phyloP scores from a whole-genome alignment of 2,329 filamentous ascomycete species.

The Hymenotorrendiella dingleyae region DNA sequence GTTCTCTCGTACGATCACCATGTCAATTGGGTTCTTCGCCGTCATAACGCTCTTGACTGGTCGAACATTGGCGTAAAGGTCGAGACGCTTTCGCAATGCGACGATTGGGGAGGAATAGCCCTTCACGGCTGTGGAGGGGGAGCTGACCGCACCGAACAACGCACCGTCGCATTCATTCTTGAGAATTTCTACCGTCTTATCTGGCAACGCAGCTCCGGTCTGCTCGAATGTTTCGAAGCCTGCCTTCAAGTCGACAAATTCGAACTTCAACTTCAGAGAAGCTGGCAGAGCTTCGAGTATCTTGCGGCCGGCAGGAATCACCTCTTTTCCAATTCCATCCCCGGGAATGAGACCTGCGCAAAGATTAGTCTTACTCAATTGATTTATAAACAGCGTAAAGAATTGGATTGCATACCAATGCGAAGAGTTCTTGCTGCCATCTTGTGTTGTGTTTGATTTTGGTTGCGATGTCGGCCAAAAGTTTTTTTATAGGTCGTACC shows the following conservation, averaged over 20 bases:
- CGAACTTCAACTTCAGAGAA: slow-evolving; percentile 90
- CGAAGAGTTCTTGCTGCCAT: slow-evolving; percentile 62
- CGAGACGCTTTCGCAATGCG: slow-evolving; percentile 87
- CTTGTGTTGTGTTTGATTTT: slow-evolving; percentile 7
- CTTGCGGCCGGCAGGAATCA: slow-evolving; percentile 89
- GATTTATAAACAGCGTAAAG: slow-evolving; percentile 6
- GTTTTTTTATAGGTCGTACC: no score
- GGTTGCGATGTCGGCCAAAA: slow-evolving; percentile 18
- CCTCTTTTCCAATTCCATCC: slow-evolving; percentile 96
- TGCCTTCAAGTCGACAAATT: slow-evolving; percentile 86
- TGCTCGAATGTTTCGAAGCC: slow-evolving; percentile 91
- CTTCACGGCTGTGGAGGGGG: slow-evolving; percentile 80
- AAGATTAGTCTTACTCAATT: slow-evolving; percentile 2
- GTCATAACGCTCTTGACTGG: slow-evolving; percentile 80
- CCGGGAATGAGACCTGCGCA: slow-evolving; percentile 83
- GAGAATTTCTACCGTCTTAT: slow-evolving; percentile 84
- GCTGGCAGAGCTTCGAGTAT: slow-evolving; percentile 87
- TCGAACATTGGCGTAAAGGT: slow-evolving; percentile 95
- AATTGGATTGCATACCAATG: slow-evolving; percentile 63
- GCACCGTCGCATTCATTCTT: slow-evolving; percentile 91
- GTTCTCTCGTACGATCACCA: slow-evolving; percentile 98
- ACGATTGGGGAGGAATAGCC: slow-evolving; percentile 90
- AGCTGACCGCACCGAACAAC: slow-evolving; percentile 92
- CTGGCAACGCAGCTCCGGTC: slow-evolving; percentile 81
- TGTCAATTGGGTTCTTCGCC: slow-evolving; percentile 61